Conservation (phyloP, 2,329 filamentous ascomycete genomes). For the Fusarium nodosum region DNA sequence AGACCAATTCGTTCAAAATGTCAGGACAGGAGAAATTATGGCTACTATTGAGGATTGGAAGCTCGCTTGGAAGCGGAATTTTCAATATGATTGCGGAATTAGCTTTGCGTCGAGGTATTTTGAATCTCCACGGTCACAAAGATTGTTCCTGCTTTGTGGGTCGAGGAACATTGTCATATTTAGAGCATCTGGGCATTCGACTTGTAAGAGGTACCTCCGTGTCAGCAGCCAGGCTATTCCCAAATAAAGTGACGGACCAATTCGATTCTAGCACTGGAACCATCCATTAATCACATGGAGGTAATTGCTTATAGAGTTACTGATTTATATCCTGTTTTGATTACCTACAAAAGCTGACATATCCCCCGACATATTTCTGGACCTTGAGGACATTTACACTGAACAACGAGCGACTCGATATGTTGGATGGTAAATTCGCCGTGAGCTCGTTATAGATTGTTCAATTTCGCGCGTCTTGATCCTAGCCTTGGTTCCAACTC, state of each 20-base stretch:
- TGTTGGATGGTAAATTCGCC: background rate
- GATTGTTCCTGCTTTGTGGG: background rate
- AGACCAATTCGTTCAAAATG: too few species aligned
- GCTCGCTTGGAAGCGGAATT: too few species aligned
- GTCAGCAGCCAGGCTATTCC: background rate
- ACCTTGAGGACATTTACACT: background rate
- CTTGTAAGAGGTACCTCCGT: background rate
- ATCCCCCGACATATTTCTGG: accelerated
- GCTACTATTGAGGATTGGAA: too few species aligned
- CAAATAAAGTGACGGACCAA: background rate
- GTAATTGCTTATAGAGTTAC: background rate
- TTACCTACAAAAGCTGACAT: background rate
- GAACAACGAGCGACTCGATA: accelerated
- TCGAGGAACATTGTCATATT: background rate
- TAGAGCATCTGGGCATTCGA: background rate
- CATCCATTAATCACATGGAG: accelerated
- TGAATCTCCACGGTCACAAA: accelerated
- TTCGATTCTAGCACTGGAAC: background rate
- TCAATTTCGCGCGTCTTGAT: background rate
- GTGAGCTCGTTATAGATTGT: slow-evolving; percentile 5
- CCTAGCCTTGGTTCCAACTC: background rate
- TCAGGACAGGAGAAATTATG: too few species aligned
- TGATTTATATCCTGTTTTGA: background rate
- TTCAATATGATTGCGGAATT: background rate
- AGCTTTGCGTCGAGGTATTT: too few species aligned